These are phyloP conservation scores for Sarcodon aspratus DNA, from an alignment of 768 basidiomycete genomes.

Conservation along the genomic window DNA sequence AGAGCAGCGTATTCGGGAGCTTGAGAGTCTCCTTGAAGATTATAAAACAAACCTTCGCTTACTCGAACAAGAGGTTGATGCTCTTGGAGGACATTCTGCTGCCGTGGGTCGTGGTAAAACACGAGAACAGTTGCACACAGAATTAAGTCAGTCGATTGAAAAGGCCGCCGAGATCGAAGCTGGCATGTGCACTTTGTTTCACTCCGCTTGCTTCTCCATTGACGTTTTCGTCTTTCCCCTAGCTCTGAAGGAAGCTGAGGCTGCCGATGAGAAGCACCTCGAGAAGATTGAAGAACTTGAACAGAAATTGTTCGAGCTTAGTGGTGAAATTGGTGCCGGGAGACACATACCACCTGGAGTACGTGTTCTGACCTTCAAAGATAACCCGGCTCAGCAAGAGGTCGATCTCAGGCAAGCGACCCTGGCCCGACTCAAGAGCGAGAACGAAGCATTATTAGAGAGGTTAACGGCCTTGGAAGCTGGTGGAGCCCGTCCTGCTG, in stretches of 20 bases:
- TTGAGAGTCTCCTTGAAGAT: conserved; percentile 42
- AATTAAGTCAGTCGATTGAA: conserved; percentile 25
- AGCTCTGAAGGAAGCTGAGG: conserved; percentile 35
- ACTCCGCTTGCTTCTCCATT: neutral
- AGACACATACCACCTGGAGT: conserved; percentile 62
- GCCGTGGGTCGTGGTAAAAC: conserved; percentile 10
- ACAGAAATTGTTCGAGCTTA: conserved; percentile 67
- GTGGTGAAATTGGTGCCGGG: conserved; percentile 67
- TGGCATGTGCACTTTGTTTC: neutral
- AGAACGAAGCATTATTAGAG: conserved; percentile 76
- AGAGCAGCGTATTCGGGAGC: conserved; percentile 34
- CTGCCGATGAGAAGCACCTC: conserved; percentile 25
- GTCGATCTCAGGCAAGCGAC: conserved; percentile 62
- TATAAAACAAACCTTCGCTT: conserved; percentile 39
- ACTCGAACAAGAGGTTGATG: conserved; percentile 38
- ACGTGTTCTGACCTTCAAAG: conserved; percentile 54
- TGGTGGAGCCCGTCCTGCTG: conserved; percentile 15
- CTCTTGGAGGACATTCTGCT: conserved; percentile 23
- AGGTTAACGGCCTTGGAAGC: conserved; percentile 53
- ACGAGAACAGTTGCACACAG: conserved; percentile 27
- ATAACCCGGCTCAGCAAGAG: conserved; percentile 82
- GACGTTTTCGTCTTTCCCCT: neutral
- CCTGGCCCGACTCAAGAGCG: conserved; percentile 64
- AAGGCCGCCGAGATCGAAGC: conserved; percentile 18
- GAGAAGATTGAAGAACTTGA: conserved; percentile 60